phyloP scores from a whole-genome alignment of 352 stramenopile genomes.

The Phytophthora sansomeana region DNA sequence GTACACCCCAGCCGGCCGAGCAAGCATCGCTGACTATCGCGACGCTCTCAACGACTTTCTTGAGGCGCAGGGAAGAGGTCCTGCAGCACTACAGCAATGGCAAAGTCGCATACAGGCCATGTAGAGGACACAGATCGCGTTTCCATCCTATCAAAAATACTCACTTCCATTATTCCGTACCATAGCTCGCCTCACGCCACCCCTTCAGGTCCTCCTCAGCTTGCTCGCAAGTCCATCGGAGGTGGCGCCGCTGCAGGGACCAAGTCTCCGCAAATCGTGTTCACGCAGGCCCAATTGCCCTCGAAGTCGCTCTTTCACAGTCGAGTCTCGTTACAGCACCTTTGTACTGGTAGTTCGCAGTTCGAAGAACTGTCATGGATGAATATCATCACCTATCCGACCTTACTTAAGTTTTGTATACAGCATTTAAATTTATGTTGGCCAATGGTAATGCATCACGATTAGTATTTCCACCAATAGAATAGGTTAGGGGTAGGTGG shows the following conservation, averaged over 20 bases:
- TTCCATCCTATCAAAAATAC: conserved; percentile 19
- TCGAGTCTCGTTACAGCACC: no score
- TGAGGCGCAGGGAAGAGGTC: conserved; percentile 54
- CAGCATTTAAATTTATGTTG: no score
- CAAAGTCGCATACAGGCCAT: conserved; percentile 44
- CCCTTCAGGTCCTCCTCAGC: conserved; percentile 11
- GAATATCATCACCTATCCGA: no score
- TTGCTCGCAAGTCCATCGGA: conserved; percentile 48
- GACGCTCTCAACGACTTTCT: conserved; percentile 80
- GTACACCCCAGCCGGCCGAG: conserved; percentile 51
- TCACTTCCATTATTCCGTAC: conserved; percentile 24
- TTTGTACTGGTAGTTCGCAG: no score
- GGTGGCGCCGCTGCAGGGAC: conserved; percentile 38
- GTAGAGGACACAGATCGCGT: conserved; percentile 18
- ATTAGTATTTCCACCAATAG: no score
- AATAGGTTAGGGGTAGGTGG: no score
- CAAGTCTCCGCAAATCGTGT: conserved; percentile 83
- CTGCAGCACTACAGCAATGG: conserved; percentile 58
- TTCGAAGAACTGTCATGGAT: no score
- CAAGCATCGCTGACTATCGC: conserved; percentile 76
- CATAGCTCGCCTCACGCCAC: not conserved
- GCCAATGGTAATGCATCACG: no score
- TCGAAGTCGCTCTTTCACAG: conserved; percentile 96
- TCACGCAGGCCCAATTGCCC: conserved; percentile 93
- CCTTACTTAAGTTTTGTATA: no score